These are phyloP conservation scores for Rostrohypoxylon terebratum DNA, from an alignment of 495 filamentous ascomycete genomes.

Conservation along the genomic window DNA sequence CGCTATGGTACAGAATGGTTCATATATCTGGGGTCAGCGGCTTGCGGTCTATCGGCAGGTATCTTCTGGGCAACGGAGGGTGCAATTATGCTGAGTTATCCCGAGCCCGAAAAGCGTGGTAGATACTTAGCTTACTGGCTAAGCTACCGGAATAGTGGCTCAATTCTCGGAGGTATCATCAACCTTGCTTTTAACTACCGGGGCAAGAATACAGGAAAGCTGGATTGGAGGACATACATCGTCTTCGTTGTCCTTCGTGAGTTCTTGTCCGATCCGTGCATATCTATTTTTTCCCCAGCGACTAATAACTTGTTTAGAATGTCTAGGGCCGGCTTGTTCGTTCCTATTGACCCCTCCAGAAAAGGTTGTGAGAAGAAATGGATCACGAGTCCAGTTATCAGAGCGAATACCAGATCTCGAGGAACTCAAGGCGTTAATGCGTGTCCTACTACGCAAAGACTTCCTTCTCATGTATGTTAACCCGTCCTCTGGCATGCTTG, in stretches of 20 bases:
- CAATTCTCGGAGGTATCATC: conserved; percentile 23
- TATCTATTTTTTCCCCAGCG: neutral
- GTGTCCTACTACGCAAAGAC: neutral
- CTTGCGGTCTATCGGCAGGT: conserved; percentile 13
- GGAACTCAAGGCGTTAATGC: conserved; percentile 11
- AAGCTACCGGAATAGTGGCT: conserved; percentile 26
- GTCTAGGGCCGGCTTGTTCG: conserved; percentile 12
- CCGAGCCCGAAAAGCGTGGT: conserved; percentile 26
- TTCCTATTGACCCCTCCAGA: conserved; percentile 18
- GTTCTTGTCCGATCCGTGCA: neutral
- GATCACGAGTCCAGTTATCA: conserved; percentile 9
- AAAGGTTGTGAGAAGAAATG: conserved; percentile 25
- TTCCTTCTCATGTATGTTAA: conserved; percentile 8
- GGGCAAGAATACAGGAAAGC: conserved; percentile 16
- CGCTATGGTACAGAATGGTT: conserved; percentile 23
- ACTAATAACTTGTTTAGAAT: neutral
- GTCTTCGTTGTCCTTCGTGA: conserved; percentile 23
- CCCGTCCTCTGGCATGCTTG: neutral
- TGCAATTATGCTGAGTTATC: conserved; percentile 23
- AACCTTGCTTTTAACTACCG: conserved; percentile 26
- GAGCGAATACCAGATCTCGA: conserved; percentile 19
- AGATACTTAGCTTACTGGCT: conserved; percentile 25
- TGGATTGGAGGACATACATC: conserved; percentile 26
- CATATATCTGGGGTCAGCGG: conserved; percentile 20
- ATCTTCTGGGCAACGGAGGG: conserved; percentile 27